Percentiles rank a stretch among this genome's conserved stretches.
phyloP scores from a whole-genome alignment of 1,284 basidiomycete species.

The Malassezia slooffiae region DNA sequence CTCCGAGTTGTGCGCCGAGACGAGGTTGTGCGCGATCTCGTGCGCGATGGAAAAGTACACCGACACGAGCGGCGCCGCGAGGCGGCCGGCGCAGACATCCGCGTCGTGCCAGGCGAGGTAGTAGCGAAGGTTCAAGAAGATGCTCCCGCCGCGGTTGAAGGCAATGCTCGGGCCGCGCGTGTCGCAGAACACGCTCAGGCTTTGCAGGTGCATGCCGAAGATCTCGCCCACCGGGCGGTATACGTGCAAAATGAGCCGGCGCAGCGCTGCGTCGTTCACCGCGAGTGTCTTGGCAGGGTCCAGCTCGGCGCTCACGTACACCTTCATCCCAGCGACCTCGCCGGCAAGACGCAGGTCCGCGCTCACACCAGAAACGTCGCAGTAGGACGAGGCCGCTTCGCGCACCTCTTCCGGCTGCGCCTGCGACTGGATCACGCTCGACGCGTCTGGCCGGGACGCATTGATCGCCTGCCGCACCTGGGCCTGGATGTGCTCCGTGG shows the following conservation, averaged over 20 bases:
- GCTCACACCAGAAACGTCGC: conserved; percentile 44
- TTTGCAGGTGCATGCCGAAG: conserved; percentile 51
- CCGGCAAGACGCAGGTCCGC: conserved; percentile 47
- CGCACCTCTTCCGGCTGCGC: conserved; percentile 45
- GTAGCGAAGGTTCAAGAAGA: conserved; percentile 77
- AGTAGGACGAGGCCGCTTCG: conserved; percentile 47
- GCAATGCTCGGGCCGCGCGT: conserved; percentile 69
- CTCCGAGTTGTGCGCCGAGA: conserved; percentile 55
- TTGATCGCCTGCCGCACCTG: conserved; percentile 46
- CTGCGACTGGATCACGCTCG: conserved; percentile 41
- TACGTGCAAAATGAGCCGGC: conserved; percentile 40
- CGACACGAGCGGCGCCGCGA: conserved; percentile 65
- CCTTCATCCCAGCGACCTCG: conserved; percentile 44
- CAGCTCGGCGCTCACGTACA: conserved; percentile 43
- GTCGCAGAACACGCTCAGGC: conserved; percentile 80
- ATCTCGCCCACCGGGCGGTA: conserved; percentile 45
- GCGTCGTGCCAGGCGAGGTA: conserved; percentile 76
- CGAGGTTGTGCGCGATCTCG: conserved; percentile 67
- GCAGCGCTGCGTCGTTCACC: conserved; percentile 36
- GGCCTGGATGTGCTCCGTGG: conserved; percentile 31
- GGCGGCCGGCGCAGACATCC: conserved; percentile 55
- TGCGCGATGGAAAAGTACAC: conserved; percentile 85
- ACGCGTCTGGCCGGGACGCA: conserved; percentile 46
- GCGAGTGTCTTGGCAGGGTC: conserved; percentile 33
- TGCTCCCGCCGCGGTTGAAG: conserved; percentile 77